A percentile compares a stretch with the other conserved stretches of the same genome.
These are phyloP conservation scores for Omphalea diandra DNA, from an alignment of 441 rosid genomes.

Conservation along the genomic window DNA sequence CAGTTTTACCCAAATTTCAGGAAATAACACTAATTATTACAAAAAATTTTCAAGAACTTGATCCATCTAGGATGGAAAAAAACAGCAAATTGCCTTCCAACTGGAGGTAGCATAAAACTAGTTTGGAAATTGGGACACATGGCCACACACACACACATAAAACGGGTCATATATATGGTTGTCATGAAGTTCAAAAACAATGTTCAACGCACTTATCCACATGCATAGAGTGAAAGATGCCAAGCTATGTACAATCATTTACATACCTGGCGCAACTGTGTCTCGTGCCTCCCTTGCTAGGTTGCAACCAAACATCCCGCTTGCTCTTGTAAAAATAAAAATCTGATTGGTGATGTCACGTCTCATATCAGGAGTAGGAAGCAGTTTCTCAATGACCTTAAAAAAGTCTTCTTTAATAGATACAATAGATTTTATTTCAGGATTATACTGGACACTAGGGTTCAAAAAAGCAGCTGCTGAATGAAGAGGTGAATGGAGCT, in stretches of 20 bases:
- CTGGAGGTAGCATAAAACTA: not conserved
- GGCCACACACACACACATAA: not conserved
- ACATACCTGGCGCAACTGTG: conserved; percentile 72
- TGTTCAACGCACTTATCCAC: not conserved
- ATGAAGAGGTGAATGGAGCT: conserved; percentile 80
- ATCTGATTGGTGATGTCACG: conserved; percentile 81
- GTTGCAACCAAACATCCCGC: conserved; percentile 80
- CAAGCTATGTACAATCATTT: not conserved
- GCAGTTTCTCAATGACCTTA: conserved; percentile 77
- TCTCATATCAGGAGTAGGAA: conserved; percentile 80
- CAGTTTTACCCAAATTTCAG: not conserved
- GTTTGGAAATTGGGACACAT: not conserved
- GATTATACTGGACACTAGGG: conserved; percentile 78
- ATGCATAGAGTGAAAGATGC: not conserved
- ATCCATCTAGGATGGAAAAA: not conserved
- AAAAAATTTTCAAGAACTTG: not conserved
- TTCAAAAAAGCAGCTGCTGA: conserved; percentile 85
- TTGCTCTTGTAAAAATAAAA: conserved; percentile 62
- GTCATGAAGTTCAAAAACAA: not conserved
- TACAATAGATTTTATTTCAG: conserved; percentile 66
- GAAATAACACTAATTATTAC: not conserved
- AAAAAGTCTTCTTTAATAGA: conserved; percentile 78
- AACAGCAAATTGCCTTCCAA: not conserved
- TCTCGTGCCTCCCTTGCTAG: conserved; percentile 80
- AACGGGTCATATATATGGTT: not conserved